Percentiles rank a stretch among this genome's conserved stretches.
Evolutionary conservation across 148 eudicot species (phyloP).

Genomic region (Fallopia convolvulus): DNA sequence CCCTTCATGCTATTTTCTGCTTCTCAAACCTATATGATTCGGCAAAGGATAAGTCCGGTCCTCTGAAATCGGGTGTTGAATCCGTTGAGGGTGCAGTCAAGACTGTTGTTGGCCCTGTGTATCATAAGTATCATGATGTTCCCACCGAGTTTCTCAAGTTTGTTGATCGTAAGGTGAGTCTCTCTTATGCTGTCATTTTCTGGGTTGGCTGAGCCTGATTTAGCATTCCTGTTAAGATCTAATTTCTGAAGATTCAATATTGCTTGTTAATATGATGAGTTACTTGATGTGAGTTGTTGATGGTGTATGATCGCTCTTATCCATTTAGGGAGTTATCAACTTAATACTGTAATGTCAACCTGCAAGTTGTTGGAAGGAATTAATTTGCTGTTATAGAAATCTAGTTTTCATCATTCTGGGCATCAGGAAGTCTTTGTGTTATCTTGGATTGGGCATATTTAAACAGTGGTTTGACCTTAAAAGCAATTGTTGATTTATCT

Average conservation of each 20-base stretch:
- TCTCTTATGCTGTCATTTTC: not conserved
- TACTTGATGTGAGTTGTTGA: not conserved
- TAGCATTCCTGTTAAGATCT: not conserved
- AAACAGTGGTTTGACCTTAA: not conserved
- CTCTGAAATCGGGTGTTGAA: conserved; percentile 80
- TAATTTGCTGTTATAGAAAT: not conserved
- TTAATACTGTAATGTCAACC: not conserved
- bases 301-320: not conserved
- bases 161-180: conserved; percentile 76
- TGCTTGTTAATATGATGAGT: not conserved
- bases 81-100: conserved; percentile 87
- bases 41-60: conserved; percentile 90
- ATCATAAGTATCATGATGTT: conserved; percentile 62
- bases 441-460: not conserved
- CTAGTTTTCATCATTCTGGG: not conserved
- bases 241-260: not conserved
- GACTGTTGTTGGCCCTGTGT: conserved; percentile 86
- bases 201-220: not conserved
- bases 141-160: conserved; percentile 81
- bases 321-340: not conserved
- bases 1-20: conserved; percentile 51
- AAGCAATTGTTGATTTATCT: not conserved
- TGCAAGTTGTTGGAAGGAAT: not conserved
- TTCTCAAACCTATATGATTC: conserved; percentile 59
- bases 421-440: not conserved